A percentile compares a stretch with the other conserved stretches of the same genome.
Conservation (phyloP, 345 rosid species). For the Camelina laxa region DNA sequence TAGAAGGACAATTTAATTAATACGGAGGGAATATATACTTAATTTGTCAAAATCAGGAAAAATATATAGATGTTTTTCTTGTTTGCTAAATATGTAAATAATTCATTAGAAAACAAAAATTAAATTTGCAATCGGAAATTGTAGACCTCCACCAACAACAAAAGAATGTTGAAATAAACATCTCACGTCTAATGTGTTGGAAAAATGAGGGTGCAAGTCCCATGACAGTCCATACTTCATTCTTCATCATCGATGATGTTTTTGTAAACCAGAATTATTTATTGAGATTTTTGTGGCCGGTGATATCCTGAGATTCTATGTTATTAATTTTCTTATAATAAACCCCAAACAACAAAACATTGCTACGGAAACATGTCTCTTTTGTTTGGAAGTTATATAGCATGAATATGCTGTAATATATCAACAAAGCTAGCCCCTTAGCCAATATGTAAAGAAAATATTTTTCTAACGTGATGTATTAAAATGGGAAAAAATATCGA, state of each 20-base stretch:
- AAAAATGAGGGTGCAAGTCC: background rate
- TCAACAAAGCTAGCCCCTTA: background rate
- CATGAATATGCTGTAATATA: slow-evolving; percentile 5
- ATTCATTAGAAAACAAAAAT: no score
- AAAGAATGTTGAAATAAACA: background rate
- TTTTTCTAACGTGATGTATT: background rate
- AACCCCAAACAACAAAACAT: background rate
- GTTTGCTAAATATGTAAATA: no score
- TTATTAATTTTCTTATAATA: background rate
- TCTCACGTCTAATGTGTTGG: slow-evolving; percentile 3
- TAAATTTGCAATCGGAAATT: no score
- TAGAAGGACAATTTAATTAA: no score
- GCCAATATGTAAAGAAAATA: background rate
- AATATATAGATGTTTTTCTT: background rate
- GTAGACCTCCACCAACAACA: no score
- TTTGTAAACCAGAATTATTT: background rate
- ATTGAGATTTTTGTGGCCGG: background rate
- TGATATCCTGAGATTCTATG: background rate
- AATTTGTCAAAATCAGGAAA: background rate
- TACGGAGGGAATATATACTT: background rate
- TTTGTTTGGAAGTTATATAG: background rate
- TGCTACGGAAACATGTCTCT: background rate
- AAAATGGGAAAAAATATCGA: background rate
- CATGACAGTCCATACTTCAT: slow-evolving; percentile 23
- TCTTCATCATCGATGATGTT: background rate